Percentiles rank a stretch among this genome's conserved stretches.
phyloP scores from a whole-genome alignment of 768 basidiomycete genomes.

The Macrolepiota albuminosa region DNA sequence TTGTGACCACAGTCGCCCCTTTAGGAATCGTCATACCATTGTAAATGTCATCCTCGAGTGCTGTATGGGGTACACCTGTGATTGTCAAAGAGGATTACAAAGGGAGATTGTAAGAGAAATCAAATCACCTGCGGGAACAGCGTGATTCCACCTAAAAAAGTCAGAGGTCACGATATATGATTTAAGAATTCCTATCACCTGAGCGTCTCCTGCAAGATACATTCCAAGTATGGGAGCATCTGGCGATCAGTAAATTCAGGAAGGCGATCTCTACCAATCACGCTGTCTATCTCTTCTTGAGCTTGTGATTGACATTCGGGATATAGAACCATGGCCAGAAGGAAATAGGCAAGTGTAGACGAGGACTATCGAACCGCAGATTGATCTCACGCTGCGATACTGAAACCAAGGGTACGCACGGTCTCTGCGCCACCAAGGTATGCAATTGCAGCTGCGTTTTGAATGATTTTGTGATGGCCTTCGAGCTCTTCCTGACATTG shows the following conservation, averaged over 20 bases:
- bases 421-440: slow-evolving; percentile 31
- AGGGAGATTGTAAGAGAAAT: background rate
- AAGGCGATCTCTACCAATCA: slow-evolving; percentile 23
- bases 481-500: background rate
- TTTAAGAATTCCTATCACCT: background rate
- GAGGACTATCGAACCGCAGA: slow-evolving; percentile 16
- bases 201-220: slow-evolving; percentile 25
- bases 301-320: slow-evolving; percentile 30
- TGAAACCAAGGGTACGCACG: slow-evolving; percentile 13
- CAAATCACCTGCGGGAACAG: slow-evolving; percentile 18
- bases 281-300: slow-evolving; percentile 35
- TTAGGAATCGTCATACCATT: slow-evolving; percentile 20
- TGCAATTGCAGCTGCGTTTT: slow-evolving; percentile 14
- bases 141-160: slow-evolving; percentile 17
- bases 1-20: slow-evolving; percentile 18
- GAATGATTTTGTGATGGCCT: slow-evolving; percentile 8
- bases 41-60: background rate
- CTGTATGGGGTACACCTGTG: background rate
- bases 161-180: background rate
- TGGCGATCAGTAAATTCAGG: slow-evolving; percentile 27
- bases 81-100: background rate
- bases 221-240: slow-evolving; percentile 23
- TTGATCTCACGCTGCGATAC: background rate
- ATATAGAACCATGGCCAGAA: slow-evolving; percentile 34
- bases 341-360: slow-evolving; percentile 24